A percentile compares a stretch with the other conserved stretches of the same genome.
Conservation (phyloP, 169 alveolate genomes). For the Plasmodium cynomolgi region DNA sequence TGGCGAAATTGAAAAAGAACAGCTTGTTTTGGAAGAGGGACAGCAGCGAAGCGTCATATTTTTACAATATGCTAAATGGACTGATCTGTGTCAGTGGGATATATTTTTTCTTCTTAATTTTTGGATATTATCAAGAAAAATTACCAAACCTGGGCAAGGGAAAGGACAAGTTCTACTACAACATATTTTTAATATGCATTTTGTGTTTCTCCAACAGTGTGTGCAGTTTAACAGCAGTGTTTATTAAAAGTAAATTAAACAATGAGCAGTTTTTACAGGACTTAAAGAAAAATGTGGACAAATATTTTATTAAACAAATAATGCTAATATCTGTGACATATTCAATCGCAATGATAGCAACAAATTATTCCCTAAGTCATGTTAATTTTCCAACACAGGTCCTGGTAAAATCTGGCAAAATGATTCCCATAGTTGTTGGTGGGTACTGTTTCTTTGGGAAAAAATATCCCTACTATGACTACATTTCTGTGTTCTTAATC, state of each 20-base stretch:
- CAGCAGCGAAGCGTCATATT: conserved; percentile 4
- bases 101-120: conserved; percentile 78
- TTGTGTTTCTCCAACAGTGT: conserved; percentile 61
- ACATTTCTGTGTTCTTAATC: conserved; percentile 87
- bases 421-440: conserved; percentile 93
- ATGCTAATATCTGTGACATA: conserved; percentile 85
- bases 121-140: conserved; percentile 82
- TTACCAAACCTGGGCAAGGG: conserved; percentile 69
- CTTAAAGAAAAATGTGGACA: conserved; percentile 62
- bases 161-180: conserved; percentile 60
- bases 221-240: conserved; percentile 37
- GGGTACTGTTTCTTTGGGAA: conserved; percentile 88
- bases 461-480: conserved; percentile 92
- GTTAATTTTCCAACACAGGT: conserved; percentile 93
- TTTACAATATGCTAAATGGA: conserved; percentile 48
- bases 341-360: conserved; percentile 86
- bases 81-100: conserved; percentile 76
- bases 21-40: conserved; percentile 15
- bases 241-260: conserved; percentile 41
- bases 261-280: conserved; percentile 12
- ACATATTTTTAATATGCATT: conserved; percentile 67
- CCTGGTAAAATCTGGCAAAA: conserved; percentile 91
- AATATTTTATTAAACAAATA: conserved; percentile 63
- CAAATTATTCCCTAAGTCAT: conserved; percentile 88
- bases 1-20: conserved; percentile 27